Conservation (phyloP, 805 yeast species). For the Wickerhamiella galacta region DNA sequence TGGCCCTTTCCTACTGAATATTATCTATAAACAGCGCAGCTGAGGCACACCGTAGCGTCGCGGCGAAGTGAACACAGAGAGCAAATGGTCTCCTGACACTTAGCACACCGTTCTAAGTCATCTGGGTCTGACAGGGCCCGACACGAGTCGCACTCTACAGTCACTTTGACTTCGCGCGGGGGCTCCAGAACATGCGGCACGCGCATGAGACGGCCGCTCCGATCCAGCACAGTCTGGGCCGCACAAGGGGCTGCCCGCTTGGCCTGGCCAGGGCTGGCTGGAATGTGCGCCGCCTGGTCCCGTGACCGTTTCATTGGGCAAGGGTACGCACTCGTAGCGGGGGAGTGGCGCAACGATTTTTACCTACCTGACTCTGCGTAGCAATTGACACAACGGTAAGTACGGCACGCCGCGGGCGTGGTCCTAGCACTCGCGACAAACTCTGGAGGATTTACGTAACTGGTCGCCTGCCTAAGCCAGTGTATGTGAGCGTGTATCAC, state of each 20-base stretch:
- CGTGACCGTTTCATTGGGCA: conserved; percentile 6
- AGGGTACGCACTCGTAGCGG: background rate
- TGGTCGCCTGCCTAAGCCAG: background rate
- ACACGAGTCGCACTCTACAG: conserved; percentile 5
- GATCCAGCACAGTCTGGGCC: too few species aligned
- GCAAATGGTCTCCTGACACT: conserved; percentile 9
- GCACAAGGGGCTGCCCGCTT: too few species aligned
- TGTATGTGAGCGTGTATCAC: conserved; percentile 3
- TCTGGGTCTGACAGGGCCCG: conserved; percentile 5
- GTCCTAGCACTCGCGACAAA: background rate
- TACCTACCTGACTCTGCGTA: background rate
- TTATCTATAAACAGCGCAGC: conserved; percentile 7
- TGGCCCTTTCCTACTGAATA: too few species aligned
- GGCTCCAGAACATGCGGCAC: too few species aligned
- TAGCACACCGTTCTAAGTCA: conserved; percentile 7
- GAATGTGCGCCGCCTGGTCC: conserved; percentile 1
- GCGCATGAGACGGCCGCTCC: too few species aligned
- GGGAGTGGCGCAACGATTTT: background rate
- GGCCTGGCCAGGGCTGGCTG: background rate
- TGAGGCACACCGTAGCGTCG: conserved; percentile 7
- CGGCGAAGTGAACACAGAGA: conserved; percentile 12
- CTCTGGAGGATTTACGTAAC: conserved; percentile 5
- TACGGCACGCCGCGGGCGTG: background rate
- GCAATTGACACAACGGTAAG: conserved; percentile 5
- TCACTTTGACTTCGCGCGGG: too few species aligned